A percentile compares a stretch with the other conserved stretches of the same genome.
phyloP scores from a whole-genome alignment of 495 filamentous ascomycete species.

The Platismatia glauca region DNA sequence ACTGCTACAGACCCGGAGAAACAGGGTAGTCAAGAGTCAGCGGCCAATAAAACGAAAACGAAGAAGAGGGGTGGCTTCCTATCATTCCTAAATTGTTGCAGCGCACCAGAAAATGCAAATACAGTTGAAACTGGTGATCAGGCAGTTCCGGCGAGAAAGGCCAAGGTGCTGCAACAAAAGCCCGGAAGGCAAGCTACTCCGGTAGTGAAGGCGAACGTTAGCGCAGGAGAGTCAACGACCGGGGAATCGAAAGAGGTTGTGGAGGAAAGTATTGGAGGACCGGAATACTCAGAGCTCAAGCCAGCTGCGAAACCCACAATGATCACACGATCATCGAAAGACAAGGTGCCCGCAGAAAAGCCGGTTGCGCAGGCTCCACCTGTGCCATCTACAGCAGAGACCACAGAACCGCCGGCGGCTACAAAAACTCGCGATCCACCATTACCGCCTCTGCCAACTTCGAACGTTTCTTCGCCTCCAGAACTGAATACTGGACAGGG shows the following conservation, averaged over 20 bases:
- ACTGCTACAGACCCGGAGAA: slow-evolving; percentile 29
- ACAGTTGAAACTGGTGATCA: slow-evolving; percentile 52
- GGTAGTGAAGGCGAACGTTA: slow-evolving; percentile 41
- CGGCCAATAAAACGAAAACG: slow-evolving; percentile 35
- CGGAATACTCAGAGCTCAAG: slow-evolving; percentile 32
- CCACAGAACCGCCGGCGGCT: slow-evolving; percentile 8
- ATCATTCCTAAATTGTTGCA: slow-evolving; percentile 73
- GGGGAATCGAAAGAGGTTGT: slow-evolving; percentile 48
- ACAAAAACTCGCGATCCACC: slow-evolving; percentile 17
- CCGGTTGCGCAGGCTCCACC: slow-evolving; percentile 1
- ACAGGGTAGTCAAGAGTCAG: slow-evolving; percentile 14
- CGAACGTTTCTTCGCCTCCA: slow-evolving; percentile 7
- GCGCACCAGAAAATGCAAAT: slow-evolving; percentile 54
- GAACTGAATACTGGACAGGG: slow-evolving; percentile 1
- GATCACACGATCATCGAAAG: slow-evolving; percentile 18
- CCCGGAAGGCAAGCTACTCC: slow-evolving; percentile 47
- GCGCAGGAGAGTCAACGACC: slow-evolving; percentile 42
- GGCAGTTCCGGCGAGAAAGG: slow-evolving; percentile 57
- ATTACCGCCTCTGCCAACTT: slow-evolving; percentile 19
- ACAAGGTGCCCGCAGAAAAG: slow-evolving; percentile 27
- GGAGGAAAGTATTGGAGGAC: slow-evolving; percentile 44
- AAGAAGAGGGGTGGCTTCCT: slow-evolving; percentile 62
- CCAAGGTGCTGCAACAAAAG: slow-evolving; percentile 43
- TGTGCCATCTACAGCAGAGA: slow-evolving; percentile 11
- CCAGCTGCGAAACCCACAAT: slow-evolving; percentile 32